phyloP scores from a whole-genome alignment of 352 stramenopile genomes.

The Phytophthora multivora region DNA sequence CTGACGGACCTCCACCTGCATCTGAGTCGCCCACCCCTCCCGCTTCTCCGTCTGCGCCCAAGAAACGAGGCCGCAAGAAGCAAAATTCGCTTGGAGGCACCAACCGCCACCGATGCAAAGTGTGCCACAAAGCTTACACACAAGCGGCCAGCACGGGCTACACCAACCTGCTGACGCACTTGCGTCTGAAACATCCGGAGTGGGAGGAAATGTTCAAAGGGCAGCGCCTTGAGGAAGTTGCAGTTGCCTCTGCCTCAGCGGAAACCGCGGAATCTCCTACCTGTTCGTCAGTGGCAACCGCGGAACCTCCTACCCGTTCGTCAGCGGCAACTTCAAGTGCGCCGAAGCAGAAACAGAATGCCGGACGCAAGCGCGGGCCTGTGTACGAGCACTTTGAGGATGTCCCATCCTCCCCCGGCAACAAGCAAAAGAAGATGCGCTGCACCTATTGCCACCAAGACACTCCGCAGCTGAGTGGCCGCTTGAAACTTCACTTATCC shows the following conservation, averaged over 20 bases:
- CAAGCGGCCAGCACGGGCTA: constrained; percentile 42
- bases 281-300: background rate
- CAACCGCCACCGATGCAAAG: constrained; percentile 40
- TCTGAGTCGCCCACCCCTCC: background rate
- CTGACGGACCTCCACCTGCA: background rate
- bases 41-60: constrained; percentile 1
- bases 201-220: constrained; percentile 31
- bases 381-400: constrained; percentile 46
- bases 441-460: constrained; percentile 36
- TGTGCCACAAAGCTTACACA: constrained; percentile 40
- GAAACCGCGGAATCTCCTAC: background rate
- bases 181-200: constrained; percentile 43
- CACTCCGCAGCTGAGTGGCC: constrained; percentile 35
- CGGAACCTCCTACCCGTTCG: background rate
- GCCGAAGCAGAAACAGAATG: constrained; percentile 4
- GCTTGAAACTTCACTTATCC: constrained; percentile 35
- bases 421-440: constrained; percentile 35
- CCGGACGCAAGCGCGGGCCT: constrained; percentile 40
- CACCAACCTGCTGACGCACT: constrained; percentile 45
- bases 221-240: constrained; percentile 6
- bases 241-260: background rate
- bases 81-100: constrained; percentile 10
- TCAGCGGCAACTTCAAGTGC: constrained; percentile 20
- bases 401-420: constrained; percentile 4
- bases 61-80: constrained; percentile 33